Percentiles rank a stretch among this genome's conserved stretches.
Evolutionary conservation across 371 early-diverging fungal species (phyloP).

Genomic region (Lichtheimia ornata): DNA sequence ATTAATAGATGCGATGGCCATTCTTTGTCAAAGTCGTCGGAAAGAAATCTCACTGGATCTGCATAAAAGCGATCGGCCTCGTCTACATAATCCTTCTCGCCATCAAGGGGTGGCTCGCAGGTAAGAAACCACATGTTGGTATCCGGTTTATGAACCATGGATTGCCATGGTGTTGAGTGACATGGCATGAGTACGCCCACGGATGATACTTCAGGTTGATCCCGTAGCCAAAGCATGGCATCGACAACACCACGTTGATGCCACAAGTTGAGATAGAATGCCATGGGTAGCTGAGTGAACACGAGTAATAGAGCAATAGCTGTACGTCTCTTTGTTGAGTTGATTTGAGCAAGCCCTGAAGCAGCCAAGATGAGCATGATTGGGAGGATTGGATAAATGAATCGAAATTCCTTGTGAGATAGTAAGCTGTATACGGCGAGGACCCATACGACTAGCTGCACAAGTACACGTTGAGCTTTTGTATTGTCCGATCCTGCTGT

Average conservation of each 20-base stretch:
- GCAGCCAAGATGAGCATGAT: constrained; percentile 68
- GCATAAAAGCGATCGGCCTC: constrained; percentile 85
- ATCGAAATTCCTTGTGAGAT: constrained; percentile 93
- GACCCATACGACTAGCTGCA: constrained; percentile 44
- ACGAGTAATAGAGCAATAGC: constrained; percentile 26
- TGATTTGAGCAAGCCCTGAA: constrained; percentile 40
- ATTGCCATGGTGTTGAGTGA: constrained; percentile 92
- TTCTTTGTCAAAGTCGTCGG: constrained; percentile 6
- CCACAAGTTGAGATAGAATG: constrained; percentile 66
- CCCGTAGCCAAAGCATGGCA: constrained; percentile 73
- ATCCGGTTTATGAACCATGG: constrained; percentile 61
- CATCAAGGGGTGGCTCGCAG: constrained; percentile 85
- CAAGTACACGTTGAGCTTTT: background rate
- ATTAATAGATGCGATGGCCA: constrained; percentile 70
- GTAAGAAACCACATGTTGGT: constrained; percentile 80
- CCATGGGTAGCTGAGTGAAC: constrained; percentile 68
- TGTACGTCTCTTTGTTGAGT: constrained; percentile 12
- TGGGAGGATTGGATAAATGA: constrained; percentile 86
- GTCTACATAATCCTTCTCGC: constrained; percentile 55
- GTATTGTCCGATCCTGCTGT: background rate
- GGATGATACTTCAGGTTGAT: constrained; percentile 31
- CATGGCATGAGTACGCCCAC: constrained; percentile 87
- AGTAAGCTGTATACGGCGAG: constrained; percentile 71
- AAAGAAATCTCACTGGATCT: constrained; percentile 64
- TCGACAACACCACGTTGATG: constrained; percentile 95